Conservation (phyloP, 257 asterid species). For the Nicotiana tomentosiformis region DNA sequence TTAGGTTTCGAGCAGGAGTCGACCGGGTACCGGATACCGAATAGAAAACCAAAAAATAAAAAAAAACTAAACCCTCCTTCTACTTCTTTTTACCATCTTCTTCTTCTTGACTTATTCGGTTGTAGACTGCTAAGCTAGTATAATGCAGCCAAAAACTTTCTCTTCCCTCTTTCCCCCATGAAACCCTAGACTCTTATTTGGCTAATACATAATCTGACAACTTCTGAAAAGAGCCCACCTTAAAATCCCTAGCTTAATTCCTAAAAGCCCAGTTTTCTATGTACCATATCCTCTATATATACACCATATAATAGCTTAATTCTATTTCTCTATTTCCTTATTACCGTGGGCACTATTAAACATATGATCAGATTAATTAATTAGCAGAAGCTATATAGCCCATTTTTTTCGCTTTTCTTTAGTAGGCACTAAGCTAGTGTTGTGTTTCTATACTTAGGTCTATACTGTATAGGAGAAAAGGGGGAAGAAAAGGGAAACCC, state of each 20-base stretch:
- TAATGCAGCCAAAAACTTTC: slow-evolving; percentile 29
- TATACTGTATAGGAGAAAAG: background rate
- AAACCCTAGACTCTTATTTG: slow-evolving; percentile 22
- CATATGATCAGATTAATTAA: background rate
- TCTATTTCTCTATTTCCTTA: slow-evolving; percentile 11
- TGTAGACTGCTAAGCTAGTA: background rate
- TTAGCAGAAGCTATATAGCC: slow-evolving; percentile 10
- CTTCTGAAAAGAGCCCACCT: slow-evolving; percentile 7
- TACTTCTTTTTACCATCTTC: background rate
- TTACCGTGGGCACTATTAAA: slow-evolving; percentile 1
- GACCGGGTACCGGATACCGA: too few species aligned
- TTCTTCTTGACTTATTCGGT: slow-evolving; percentile 9
- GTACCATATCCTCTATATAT: slow-evolving; percentile 1
- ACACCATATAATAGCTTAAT: background rate
- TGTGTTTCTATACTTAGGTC: background rate
- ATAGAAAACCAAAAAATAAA: too few species aligned
- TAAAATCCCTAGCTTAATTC: slow-evolving; percentile 13
- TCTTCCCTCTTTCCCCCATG: background rate
- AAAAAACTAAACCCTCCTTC: background rate
- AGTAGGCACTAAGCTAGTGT: background rate
- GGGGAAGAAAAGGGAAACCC: background rate
- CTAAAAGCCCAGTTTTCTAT: slow-evolving; percentile 7
- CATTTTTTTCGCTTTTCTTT: slow-evolving; percentile 3
- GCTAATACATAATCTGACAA: background rate
- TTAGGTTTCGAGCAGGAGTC: too few species aligned